Conservation (phyloP, 1,284 basidiomycete species). For the Ustilago tritici region DNA sequence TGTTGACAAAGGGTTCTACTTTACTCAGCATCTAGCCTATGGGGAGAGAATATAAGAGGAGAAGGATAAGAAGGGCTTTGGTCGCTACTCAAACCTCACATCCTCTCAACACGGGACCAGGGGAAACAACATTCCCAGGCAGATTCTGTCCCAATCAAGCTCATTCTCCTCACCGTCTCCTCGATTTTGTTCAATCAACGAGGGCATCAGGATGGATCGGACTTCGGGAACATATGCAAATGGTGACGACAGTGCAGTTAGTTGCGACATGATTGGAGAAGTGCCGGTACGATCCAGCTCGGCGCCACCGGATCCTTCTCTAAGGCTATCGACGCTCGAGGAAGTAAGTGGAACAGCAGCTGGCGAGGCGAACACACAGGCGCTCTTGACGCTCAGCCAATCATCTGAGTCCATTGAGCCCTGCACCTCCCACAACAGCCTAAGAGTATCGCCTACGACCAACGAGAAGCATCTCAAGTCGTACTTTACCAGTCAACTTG, state of each 20-base stretch:
- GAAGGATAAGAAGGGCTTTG: not conserved
- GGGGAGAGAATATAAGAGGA: not conserved
- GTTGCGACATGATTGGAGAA: not conserved
- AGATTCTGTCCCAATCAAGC: not conserved
- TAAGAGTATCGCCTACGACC: not conserved
- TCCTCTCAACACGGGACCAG: not conserved
- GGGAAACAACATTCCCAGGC: not conserved
- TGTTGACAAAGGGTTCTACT: conserved; percentile 7
- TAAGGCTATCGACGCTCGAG: not conserved
- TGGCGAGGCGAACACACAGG: not conserved
- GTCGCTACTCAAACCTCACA: not conserved
- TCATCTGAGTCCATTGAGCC: conserved; percentile 6
- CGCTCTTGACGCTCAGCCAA: not conserved
- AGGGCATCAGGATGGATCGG: conserved; percentile 13
- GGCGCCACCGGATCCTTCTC: conserved; percentile 7
- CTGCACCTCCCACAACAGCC: not conserved
- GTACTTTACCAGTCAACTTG: not conserved
- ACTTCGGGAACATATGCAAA: not conserved
- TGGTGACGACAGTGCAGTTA: not conserved
- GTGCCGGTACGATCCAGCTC: conserved; percentile 19
- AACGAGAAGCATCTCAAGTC: not conserved
- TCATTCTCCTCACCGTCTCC: not conserved
- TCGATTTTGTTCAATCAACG: not conserved
- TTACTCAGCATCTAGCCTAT: not conserved
- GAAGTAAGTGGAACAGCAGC: not conserved